A percentile compares a stretch with the other conserved stretches of the same genome.
Conservation (phyloP, 352 stramenopile genomes). For the Globisporangium solare region DNA sequence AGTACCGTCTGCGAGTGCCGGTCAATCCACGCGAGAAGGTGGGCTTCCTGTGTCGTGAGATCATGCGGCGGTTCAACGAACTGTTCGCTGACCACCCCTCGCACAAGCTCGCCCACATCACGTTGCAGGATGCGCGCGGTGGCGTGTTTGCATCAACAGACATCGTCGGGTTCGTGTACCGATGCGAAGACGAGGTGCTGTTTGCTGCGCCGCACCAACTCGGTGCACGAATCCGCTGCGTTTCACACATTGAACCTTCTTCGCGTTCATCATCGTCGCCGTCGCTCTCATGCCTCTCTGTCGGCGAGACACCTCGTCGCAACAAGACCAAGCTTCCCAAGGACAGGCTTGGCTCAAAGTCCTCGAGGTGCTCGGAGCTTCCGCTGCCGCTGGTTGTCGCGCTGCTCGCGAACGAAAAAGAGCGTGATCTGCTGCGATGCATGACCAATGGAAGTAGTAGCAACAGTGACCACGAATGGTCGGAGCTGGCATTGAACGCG, state of each 20-base stretch:
- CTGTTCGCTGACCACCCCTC: conserved; percentile 22
- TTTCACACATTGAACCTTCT: conserved; percentile 14
- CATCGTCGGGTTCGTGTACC: conserved; percentile 33
- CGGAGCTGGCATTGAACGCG: conserved; percentile 55
- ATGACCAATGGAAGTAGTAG: conserved; percentile 22
- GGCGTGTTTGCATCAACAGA: conserved; percentile 46
- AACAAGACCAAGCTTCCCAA: neutral
- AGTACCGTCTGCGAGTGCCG: conserved; percentile 46
- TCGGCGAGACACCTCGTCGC: neutral
- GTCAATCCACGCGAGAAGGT: conserved; percentile 49
- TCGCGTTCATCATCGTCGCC: neutral
- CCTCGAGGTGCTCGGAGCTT: conserved; percentile 38
- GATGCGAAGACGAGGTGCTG: conserved; percentile 20
- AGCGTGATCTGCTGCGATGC: conserved; percentile 42
- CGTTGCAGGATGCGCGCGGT: conserved; percentile 52
- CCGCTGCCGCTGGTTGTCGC: conserved; percentile 52
- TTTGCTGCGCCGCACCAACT: conserved; percentile 19
- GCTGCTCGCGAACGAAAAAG: conserved; percentile 60
- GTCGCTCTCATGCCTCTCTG: no score
- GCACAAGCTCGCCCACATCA: conserved; percentile 29
- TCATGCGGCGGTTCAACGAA: conserved; percentile 62
- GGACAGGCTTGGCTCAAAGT: conserved; percentile 7
- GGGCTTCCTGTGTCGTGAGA: conserved; percentile 38
- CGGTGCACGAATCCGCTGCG: conserved; percentile 16
- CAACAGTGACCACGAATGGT: conserved; percentile 33